A percentile compares a stretch with the other conserved stretches of the same genome.
Conservation (phyloP, 202 grass and related monocot species). For the Alloteropsis angusta region DNA sequence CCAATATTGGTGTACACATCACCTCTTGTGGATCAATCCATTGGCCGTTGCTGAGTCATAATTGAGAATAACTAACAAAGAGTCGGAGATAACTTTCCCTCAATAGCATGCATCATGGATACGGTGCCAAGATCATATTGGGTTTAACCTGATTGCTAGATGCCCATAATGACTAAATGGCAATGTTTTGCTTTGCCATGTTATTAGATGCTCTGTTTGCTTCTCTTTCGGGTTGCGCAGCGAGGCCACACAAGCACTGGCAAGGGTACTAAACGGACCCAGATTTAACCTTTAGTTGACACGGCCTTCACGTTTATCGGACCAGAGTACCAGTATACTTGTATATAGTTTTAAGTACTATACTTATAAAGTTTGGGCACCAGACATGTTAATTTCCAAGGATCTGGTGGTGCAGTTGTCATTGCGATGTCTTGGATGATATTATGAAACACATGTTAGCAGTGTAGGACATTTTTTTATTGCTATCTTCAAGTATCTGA, state of each 20-base stretch:
- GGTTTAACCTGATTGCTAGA: not conserved
- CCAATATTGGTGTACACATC: not conserved
- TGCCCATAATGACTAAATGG: not conserved
- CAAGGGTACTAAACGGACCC: no score
- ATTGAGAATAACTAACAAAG: not conserved
- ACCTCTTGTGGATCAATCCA: not conserved
- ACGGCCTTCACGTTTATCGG: not conserved
- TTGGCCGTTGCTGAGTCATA: not conserved
- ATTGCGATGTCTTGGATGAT: not conserved
- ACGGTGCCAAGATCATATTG: not conserved
- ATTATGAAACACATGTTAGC: not conserved
- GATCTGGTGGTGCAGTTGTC: not conserved
- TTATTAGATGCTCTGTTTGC: no score
- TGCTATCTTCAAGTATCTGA: not conserved
- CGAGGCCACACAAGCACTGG: no score
- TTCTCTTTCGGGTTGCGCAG: no score
- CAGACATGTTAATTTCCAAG: not conserved
- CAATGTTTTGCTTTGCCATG: not conserved
- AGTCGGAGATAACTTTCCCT: not conserved
- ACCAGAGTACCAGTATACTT: not conserved
- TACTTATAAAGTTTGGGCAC: no score
- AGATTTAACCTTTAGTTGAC: not conserved
- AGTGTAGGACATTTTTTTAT: not conserved
- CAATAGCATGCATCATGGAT: not conserved
- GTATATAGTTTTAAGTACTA: no score